Evolutionary conservation across 176 grass and related monocot genomes (phyloP).

Genomic region (Avena insularis): DNA sequence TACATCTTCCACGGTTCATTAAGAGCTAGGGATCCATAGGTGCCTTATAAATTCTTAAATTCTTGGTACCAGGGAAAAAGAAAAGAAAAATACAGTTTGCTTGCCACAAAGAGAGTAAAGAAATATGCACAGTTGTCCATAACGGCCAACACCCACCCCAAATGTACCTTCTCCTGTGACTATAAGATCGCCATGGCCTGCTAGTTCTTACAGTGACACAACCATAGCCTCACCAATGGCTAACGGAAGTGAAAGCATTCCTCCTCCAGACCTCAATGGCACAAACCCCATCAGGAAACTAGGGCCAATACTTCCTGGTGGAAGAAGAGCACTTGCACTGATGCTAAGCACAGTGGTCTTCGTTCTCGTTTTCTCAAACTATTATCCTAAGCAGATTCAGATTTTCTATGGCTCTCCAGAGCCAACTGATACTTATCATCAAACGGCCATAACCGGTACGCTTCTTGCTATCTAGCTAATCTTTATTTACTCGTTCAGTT

Average conservation of each 20-base stretch:
- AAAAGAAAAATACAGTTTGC: neutral
- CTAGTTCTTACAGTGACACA: slow-evolving; percentile 28
- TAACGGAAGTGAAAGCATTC: neutral
- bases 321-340: slow-evolving; percentile 13
- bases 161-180: neutral
- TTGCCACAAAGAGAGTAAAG: neutral
- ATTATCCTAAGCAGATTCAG: slow-evolving; percentile 6
- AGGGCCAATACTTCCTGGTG: neutral
- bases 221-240: slow-evolving; percentile 7
- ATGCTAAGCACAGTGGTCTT: slow-evolving; percentile 17
- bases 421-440: neutral
- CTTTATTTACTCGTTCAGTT: neutral
- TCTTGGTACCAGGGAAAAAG: neutral
- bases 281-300: slow-evolving; percentile 8
- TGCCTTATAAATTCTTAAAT: neutral
- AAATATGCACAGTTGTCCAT: neutral
- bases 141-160: neutral
- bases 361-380: neutral
- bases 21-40: too few relatives aligned
- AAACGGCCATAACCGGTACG: neutral
- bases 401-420: slow-evolving; percentile 3
- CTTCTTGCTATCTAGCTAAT: slow-evolving; percentile 13
- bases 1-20: neutral
- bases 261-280: slow-evolving; percentile 12
- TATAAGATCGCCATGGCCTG: neutral